These are phyloP conservation scores for Exophiala viscosa DNA, from an alignment of 2,329 filamentous ascomycete genomes.

Conservation along the genomic window DNA sequence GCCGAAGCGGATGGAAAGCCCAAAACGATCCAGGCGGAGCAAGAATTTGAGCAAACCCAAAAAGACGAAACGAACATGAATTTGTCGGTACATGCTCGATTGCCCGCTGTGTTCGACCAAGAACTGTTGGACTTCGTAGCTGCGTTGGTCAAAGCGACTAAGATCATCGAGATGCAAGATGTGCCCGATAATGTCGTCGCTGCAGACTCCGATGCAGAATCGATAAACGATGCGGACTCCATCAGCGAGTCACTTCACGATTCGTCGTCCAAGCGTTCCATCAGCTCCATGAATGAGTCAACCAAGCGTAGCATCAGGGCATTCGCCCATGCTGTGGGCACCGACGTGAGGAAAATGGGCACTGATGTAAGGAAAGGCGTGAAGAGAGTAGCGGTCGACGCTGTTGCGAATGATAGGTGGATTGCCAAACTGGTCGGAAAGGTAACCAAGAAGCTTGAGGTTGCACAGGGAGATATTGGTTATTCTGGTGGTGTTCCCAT, in stretches of 20 bases:
- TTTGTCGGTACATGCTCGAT: constrained; percentile 46
- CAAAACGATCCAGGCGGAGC: constrained; percentile 39
- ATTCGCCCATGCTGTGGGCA: not conserved
- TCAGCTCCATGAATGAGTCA: not conserved
- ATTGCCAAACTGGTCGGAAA: constrained; percentile 54
- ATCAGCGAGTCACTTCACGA: not conserved
- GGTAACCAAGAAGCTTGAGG: constrained; percentile 47
- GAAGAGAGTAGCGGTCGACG: constrained; percentile 46
- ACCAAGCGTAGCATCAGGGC: constrained; percentile 6
- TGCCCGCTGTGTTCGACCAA: constrained; percentile 51
- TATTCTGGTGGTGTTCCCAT: constrained; percentile 50
- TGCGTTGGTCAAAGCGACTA: constrained; percentile 55
- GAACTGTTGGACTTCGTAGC: constrained; percentile 53
- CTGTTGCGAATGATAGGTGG: constrained; percentile 53
- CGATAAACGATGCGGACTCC: not conserved
- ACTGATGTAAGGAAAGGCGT: constrained; percentile 35
- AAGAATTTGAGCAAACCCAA: constrained; percentile 38
- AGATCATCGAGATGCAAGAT: constrained; percentile 53
- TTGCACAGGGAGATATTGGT: constrained; percentile 49
- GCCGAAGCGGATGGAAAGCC: constrained; percentile 44
- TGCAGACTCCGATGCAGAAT: not conserved
- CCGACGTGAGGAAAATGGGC: not conserved
- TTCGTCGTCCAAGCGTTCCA: too few species aligned
- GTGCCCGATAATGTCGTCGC: constrained; percentile 32
- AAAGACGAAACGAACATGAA: constrained; percentile 50